Conservation (phyloP, 2,329 filamentous ascomycete species). For the Graphiopsis chlorocephala region DNA sequence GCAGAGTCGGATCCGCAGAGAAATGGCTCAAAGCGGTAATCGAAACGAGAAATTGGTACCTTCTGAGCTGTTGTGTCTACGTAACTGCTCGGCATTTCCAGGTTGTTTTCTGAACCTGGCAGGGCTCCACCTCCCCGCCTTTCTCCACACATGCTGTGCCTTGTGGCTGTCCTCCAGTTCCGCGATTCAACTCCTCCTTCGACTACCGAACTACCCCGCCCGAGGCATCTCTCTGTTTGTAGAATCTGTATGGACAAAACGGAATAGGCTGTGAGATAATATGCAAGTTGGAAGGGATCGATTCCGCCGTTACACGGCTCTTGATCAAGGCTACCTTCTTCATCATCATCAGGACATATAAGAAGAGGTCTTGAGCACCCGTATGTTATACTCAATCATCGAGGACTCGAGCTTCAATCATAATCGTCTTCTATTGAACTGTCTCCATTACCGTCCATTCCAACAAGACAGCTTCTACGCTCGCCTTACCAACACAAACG, state of each 20-base stretch:
- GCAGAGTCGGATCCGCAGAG: neutral
- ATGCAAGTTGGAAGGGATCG: neutral
- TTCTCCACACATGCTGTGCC: neutral
- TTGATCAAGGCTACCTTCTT: neutral
- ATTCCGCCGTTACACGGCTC: neutral
- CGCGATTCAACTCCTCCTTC: neutral
- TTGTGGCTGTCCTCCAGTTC: neutral
- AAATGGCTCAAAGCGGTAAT: neutral
- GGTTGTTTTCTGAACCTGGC: neutral
- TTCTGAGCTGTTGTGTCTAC: neutral
- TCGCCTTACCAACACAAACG: neutral
- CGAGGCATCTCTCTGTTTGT: neutral
- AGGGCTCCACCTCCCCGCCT: neutral
- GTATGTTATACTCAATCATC: neutral
- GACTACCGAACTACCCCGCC: constrained; percentile 13
- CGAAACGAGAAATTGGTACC: neutral
- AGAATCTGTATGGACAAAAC: neutral
- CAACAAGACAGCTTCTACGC: too few species aligned
- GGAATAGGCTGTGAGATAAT: neutral
- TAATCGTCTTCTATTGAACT: too few species aligned
- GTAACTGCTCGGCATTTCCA: neutral
- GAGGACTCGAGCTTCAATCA: too few species aligned
- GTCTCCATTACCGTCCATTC: too few species aligned
- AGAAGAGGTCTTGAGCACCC: neutral
- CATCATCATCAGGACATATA: neutral